Conservation (phyloP, 2,329 filamentous ascomycete genomes). For the Talaromyces verruculosus region DNA sequence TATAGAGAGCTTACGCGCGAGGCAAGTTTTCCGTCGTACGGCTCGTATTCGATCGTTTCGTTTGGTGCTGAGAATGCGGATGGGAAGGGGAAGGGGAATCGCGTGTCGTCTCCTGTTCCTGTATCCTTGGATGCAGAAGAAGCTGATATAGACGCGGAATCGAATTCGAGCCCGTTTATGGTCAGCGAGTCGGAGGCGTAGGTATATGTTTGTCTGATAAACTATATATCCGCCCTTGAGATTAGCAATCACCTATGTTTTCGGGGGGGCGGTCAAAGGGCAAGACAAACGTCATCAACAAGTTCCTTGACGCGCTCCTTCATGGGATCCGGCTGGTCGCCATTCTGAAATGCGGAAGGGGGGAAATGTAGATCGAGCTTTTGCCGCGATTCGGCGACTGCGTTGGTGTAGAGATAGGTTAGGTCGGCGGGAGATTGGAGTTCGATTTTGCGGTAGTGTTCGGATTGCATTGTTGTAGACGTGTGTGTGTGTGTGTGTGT, state of each 20-base stretch:
- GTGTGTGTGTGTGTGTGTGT: no score
- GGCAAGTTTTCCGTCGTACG: constrained; percentile 47
- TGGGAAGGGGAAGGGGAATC: constrained; percentile 30
- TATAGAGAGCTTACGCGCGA: constrained; percentile 47
- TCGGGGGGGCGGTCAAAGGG: not conserved
- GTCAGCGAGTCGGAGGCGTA: constrained; percentile 46
- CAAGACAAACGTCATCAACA: constrained; percentile 39
- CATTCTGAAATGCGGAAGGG: constrained; percentile 42
- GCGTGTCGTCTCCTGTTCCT: not conserved
- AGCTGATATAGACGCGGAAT: constrained; percentile 15
- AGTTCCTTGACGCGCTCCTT: constrained; percentile 44
- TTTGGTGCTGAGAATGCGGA: constrained; percentile 35
- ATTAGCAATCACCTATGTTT: not conserved
- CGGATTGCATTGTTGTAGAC: constrained; percentile 9
- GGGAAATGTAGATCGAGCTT: constrained; percentile 52
- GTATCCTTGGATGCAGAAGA: not conserved
- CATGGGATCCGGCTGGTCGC: constrained; percentile 42
- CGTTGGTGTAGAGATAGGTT: constrained; percentile 50
- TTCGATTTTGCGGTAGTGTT: constrained; percentile 51
- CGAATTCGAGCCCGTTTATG: constrained; percentile 50
- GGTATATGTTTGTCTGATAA: constrained; percentile 47
- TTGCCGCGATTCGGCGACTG: constrained; percentile 44
- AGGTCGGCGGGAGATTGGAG: constrained; percentile 53
- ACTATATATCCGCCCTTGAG: constrained; percentile 29
- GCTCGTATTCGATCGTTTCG: constrained; percentile 50